phyloP scores from a whole-genome alignment of 768 basidiomycete species.

The Lanmaoa rubissima region DNA sequence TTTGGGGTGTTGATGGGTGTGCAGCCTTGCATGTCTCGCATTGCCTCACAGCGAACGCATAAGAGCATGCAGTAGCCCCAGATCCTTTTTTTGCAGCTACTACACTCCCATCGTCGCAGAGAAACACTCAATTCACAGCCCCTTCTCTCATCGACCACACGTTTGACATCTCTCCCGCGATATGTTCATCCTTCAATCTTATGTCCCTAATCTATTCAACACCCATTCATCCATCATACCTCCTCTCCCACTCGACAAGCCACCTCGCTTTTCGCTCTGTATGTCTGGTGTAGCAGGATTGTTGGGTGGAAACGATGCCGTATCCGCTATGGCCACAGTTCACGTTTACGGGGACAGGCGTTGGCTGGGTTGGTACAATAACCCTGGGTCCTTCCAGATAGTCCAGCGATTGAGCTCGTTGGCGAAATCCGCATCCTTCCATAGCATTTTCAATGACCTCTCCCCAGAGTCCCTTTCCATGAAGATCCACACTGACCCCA shows the following conservation, averaged over 20 bases:
- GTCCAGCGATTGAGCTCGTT: conserved; percentile 22
- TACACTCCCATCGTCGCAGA: no score
- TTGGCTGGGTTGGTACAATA: conserved; percentile 38
- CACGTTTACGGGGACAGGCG: conserved; percentile 27
- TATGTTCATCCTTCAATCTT: neutral
- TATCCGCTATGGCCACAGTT: conserved; percentile 28
- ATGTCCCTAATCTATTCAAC: neutral
- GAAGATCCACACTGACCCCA: conserved; percentile 18
- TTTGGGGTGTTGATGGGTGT: no score
- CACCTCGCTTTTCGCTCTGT: conserved; percentile 17
- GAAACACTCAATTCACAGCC: neutral
- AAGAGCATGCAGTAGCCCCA: no score
- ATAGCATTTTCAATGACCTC: neutral
- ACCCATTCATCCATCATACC: neutral
- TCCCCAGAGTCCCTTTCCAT: conserved; percentile 7
- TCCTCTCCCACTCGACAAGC: neutral
- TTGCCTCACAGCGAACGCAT: neutral
- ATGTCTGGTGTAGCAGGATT: conserved; percentile 26
- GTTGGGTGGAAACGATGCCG: conserved; percentile 32
- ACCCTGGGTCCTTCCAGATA: conserved; percentile 32
- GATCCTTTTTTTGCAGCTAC: no score
- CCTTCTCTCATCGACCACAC: neutral
- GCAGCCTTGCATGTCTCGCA: neutral
- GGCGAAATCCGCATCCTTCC: conserved; percentile 9
- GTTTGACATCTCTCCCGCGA: neutral